Conservation (phyloP, 2,329 filamentous ascomycete species). For the Sporothrix inflata region DNA sequence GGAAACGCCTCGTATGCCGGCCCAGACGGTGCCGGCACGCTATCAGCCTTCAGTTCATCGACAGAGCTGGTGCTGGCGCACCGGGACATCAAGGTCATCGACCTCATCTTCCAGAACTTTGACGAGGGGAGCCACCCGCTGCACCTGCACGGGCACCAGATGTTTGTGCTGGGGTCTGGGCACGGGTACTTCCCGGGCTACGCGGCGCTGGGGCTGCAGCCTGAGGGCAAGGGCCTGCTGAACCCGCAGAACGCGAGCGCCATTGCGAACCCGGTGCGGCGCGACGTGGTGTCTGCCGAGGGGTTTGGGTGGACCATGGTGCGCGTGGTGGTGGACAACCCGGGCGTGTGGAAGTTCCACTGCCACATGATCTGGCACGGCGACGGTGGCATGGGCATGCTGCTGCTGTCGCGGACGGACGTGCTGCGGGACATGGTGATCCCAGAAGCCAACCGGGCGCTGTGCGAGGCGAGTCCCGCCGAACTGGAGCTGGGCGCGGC, state of each 20-base stretch:
- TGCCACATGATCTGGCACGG: conserved; percentile 48
- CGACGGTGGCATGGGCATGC: conserved; percentile 46
- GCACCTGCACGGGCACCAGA: conserved; percentile 39
- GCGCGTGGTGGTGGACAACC: conserved; percentile 54
- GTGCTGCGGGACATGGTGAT: conserved; percentile 48
- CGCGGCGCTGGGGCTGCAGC: conserved; percentile 41
- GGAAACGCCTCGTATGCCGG: conserved; percentile 53
- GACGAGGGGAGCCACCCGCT: conserved; percentile 37
- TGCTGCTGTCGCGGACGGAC: conserved; percentile 51
- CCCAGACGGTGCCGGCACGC: conserved; percentile 54
- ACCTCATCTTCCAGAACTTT: conserved; percentile 61
- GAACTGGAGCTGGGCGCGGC: conserved; percentile 53
- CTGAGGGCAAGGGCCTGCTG: conserved; percentile 42
- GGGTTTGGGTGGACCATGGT: conserved; percentile 55
- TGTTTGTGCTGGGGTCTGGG: conserved; percentile 61
- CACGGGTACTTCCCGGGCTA: conserved; percentile 63
- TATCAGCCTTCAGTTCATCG: conserved; percentile 47
- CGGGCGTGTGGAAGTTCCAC: conserved; percentile 50
- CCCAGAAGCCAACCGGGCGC: conserved; percentile 48
- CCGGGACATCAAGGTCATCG: conserved; percentile 63
- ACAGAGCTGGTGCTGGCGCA: conserved; percentile 65
- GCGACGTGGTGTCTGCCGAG: conserved; percentile 51
- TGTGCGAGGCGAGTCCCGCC: conserved; percentile 49
- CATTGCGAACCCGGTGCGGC: conserved; percentile 49
- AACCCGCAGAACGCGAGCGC: conserved; percentile 42